Conservation (phyloP, 140 eudicot species). For the Flaveria floridana region DNA sequence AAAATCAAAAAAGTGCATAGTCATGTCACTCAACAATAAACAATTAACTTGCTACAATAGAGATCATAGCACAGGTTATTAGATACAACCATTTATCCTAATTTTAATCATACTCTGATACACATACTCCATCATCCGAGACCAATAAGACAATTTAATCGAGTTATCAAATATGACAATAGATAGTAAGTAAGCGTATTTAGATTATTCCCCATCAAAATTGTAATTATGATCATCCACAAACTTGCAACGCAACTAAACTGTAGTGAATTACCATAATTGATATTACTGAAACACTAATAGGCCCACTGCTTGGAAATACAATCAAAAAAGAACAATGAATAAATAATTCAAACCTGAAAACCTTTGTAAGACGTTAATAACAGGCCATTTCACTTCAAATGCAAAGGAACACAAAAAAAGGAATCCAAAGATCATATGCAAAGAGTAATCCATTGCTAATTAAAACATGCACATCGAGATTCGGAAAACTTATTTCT, state of each 20-base stretch:
- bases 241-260: slow-evolving; percentile 26
- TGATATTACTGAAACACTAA: slow-evolving; percentile 6
- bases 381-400: slow-evolving; percentile 22
- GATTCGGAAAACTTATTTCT: not conserved
- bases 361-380: slow-evolving; percentile 13
- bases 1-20: not conserved
- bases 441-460: not conserved
- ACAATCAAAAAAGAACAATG: not conserved
- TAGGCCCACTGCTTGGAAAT: slow-evolving; percentile 11
- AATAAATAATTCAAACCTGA: not conserved
- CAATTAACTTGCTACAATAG: slow-evolving; percentile 1
- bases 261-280: not conserved
- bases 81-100: slow-evolving; percentile 13
- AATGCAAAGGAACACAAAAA: slow-evolving; percentile 16
- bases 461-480: not conserved
- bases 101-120: slow-evolving; percentile 4
- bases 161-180: slow-evolving; percentile 1
- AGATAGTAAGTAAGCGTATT: not conserved
- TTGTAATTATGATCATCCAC: slow-evolving; percentile 6
- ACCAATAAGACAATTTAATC: slow-evolving; percentile 12
- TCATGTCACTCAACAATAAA: slow-evolving; percentile 11
- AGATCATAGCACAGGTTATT: not conserved
- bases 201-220: not conserved
- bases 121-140: not conserved
- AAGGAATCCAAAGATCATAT: not conserved